These are phyloP conservation scores for Euclidium syriacum DNA, from an alignment of 345 rosid genomes.

Conservation along the genomic window DNA sequence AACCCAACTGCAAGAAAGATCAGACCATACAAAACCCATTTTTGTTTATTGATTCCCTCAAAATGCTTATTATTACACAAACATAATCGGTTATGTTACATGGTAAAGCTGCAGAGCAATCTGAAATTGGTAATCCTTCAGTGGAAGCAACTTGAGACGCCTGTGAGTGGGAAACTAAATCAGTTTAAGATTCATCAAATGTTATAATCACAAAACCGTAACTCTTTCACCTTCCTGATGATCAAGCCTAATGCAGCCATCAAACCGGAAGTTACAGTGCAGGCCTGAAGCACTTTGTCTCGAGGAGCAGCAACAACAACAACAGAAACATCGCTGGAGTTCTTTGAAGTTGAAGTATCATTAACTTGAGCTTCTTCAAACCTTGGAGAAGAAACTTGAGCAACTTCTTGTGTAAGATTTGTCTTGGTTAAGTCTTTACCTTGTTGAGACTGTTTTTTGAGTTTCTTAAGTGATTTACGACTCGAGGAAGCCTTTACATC, in stretches of 20 bases:
- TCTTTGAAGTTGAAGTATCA: slow-evolving; percentile 16
- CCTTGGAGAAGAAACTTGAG: slow-evolving; percentile 25
- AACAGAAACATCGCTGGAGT: slow-evolving; percentile 9
- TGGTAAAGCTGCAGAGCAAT: slow-evolving; percentile 58
- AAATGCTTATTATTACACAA: neutral
- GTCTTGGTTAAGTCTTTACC: slow-evolving; percentile 15
- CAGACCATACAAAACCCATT: neutral
- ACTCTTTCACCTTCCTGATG: slow-evolving; percentile 57
- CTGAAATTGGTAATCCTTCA: slow-evolving; percentile 66
- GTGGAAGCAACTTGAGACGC: slow-evolving; percentile 66
- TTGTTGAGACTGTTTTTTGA: slow-evolving; percentile 24
- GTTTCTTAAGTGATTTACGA: slow-evolving; percentile 49
- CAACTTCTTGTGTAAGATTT: slow-evolving; percentile 22
- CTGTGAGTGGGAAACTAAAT: slow-evolving; percentile 35
- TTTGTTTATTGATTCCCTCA: neutral
- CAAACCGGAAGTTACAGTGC: slow-evolving; percentile 63
- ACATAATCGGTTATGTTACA: slow-evolving; percentile 24
- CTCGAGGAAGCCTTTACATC: slow-evolving; percentile 31
- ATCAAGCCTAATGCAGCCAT: slow-evolving; percentile 60
- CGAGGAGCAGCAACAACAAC: slow-evolving; percentile 41
- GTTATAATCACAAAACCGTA: neutral
- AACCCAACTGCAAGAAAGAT: slow-evolving; percentile 55
- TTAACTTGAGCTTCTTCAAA: slow-evolving; percentile 25
- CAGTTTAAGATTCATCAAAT: neutral
- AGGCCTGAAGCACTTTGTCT: slow-evolving; percentile 71